A percentile compares a stretch with the other conserved stretches of the same genome.
phyloP scores from a whole-genome alignment of 2,329 filamentous ascomycete species.

The Cytospora paraplurivora region DNA sequence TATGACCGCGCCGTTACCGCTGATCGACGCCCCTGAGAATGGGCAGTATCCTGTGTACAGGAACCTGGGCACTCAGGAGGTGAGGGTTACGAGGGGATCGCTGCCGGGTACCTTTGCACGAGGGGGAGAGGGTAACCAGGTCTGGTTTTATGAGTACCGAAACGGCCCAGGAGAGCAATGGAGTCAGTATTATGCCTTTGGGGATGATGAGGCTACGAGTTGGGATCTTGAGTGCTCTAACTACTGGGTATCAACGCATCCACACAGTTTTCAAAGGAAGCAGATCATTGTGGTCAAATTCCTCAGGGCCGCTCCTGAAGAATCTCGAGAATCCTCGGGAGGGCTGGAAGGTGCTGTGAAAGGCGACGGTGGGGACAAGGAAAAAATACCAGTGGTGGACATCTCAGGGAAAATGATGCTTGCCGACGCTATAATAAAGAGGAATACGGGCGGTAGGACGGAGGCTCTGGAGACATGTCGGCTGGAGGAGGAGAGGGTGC shows the following conservation, averaged over 20 bases:
- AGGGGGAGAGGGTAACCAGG: conserved; percentile 45
- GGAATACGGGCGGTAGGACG: conserved; percentile 53
- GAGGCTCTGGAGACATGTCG: conserved; percentile 48
- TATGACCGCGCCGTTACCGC: conserved; percentile 57
- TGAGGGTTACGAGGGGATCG: conserved; percentile 54
- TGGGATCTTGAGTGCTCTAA: conserved; percentile 65
- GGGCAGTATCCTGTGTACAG: conserved; percentile 41
- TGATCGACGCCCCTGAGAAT: conserved; percentile 38
- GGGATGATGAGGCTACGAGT: conserved; percentile 63
- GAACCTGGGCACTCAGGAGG: conserved; percentile 58
- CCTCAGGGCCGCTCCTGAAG: conserved; percentile 46
- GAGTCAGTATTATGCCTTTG: conserved; percentile 65
- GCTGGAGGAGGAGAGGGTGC: conserved; percentile 56
- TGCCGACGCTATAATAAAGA: conserved; percentile 53
- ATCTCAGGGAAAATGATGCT: conserved; percentile 58
- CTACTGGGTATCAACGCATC: conserved; percentile 51
- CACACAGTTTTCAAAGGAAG: conserved; percentile 54
- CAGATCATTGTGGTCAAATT: conserved; percentile 57
- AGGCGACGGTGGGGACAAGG: not conserved
- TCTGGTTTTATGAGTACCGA: conserved; percentile 67
- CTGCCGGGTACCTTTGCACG: conserved; percentile 42
- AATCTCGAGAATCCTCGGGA: not conserved
- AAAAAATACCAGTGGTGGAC: conserved; percentile 36
- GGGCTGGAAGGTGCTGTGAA: conserved; percentile 33
- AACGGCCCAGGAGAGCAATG: conserved; percentile 52